Percentiles rank a stretch among this genome's conserved stretches.
phyloP scores from a whole-genome alignment of 129 eudicot genomes.

The Saussurea involucrata region DNA sequence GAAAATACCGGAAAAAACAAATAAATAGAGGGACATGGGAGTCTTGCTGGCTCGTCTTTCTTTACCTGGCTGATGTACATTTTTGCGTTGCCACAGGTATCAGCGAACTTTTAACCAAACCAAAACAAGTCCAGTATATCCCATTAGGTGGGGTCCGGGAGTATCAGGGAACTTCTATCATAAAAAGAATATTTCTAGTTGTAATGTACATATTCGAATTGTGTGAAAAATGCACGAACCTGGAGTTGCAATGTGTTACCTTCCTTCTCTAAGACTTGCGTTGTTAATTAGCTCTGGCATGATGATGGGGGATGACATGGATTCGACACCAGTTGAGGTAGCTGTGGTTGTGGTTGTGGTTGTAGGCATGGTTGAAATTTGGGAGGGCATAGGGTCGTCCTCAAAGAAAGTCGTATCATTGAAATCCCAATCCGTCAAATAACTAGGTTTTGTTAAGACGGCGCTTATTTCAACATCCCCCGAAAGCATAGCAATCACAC shows the following conservation, averaged over 20 bases:
- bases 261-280: slow-evolving; percentile 36
- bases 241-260: slow-evolving; percentile 20
- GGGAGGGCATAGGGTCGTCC: slow-evolving; percentile 18
- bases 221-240: not conserved
- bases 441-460: slow-evolving; percentile 58
- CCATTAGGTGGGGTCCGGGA: not conserved
- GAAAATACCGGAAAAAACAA: not conserved
- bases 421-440: slow-evolving; percentile 64
- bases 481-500: slow-evolving; percentile 61
- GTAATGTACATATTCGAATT: not conserved
- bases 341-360: slow-evolving; percentile 5
- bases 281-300: slow-evolving; percentile 18
- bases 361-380: slow-evolving; percentile 2
- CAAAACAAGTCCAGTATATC: too few relatives aligned
- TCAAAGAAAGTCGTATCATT: slow-evolving; percentile 40
- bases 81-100: too few relatives aligned
- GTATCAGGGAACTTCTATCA: not conserved
- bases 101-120: too few relatives aligned
- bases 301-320: slow-evolving; percentile 29
- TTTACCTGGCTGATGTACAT: too few relatives aligned
- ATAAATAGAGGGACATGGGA: not conserved
- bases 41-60: too few relatives aligned
- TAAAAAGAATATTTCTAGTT: not conserved
- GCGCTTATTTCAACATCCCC: slow-evolving; percentile 55
- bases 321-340: slow-evolving; percentile 20